Evolutionary conservation across 2,329 filamentous ascomycete species (phyloP).

Genomic region (Aspergillus ibericus): DNA sequence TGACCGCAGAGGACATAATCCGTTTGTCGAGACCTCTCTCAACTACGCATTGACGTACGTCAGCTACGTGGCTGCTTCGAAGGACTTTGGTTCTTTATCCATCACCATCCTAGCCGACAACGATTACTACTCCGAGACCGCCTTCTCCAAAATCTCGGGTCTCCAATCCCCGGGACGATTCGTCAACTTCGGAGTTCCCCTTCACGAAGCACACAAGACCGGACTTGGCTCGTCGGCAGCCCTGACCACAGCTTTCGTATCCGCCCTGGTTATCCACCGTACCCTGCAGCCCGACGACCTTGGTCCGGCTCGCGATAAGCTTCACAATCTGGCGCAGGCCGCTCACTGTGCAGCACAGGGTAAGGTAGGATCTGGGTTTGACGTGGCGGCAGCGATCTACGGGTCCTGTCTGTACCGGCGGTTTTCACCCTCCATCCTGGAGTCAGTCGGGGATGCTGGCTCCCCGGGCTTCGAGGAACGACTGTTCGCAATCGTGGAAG

Average conservation of each 20-base stretch:
- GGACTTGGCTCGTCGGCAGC: slow-evolving; percentile 93
- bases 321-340: slow-evolving; percentile 93
- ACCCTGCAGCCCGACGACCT: slow-evolving; percentile 45
- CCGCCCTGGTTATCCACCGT: slow-evolving; percentile 45
- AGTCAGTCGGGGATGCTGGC: slow-evolving; percentile 65
- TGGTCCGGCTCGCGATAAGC: slow-evolving; percentile 55
- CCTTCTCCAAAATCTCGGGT: slow-evolving; percentile 38
- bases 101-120: slow-evolving; percentile 92
- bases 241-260: slow-evolving; percentile 81
- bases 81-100: slow-evolving; percentile 64
- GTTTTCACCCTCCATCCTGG: slow-evolving; percentile 80
- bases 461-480: slow-evolving; percentile 64
- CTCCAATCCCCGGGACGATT: slow-evolving; percentile 55
- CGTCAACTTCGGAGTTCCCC: slow-evolving; percentile 71
- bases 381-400: slow-evolving; percentile 89
- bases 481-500: slow-evolving; percentile 67
- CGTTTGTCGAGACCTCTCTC: slow-evolving; percentile 89
- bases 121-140: slow-evolving; percentile 86
- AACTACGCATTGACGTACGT: slow-evolving; percentile 84
- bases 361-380: slow-evolving; percentile 94
- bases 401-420: slow-evolving; percentile 87
- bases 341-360: slow-evolving; percentile 95
- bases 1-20: slow-evolving; percentile 61
- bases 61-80: slow-evolving; percentile 48
- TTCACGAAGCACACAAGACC: slow-evolving; percentile 86